Percentiles rank a stretch among this genome's conserved stretches.
phyloP scores from a whole-genome alignment of 2,329 filamentous ascomycete genomes.

The Aureobasidium sp. region DNA sequence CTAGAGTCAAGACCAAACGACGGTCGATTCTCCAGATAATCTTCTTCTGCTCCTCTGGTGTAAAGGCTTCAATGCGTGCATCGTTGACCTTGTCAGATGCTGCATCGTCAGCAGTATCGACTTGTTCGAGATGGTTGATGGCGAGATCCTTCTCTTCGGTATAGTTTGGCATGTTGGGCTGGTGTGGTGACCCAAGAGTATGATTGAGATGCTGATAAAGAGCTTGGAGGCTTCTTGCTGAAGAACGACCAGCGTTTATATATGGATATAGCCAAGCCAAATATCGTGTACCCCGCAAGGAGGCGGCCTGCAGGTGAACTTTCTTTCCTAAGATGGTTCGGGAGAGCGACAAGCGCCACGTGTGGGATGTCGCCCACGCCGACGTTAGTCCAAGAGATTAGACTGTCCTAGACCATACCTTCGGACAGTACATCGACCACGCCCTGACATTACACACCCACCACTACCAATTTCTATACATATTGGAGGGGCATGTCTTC shows the following conservation, averaged over 20 bases:
- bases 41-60: conserved; percentile 54
- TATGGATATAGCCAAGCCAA: background rate
- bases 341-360: conserved; percentile 13
- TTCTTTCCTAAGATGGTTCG: background rate
- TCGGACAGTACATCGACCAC: background rate
- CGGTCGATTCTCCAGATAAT: conserved; percentile 65
- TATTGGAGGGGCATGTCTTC: background rate
- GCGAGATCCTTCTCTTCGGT: background rate
- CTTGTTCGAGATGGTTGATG: background rate
- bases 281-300: conserved; percentile 5
- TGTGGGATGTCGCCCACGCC: background rate
- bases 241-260: background rate
- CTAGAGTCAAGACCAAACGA: conserved; percentile 41
- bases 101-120: background rate
- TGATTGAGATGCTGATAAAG: background rate
- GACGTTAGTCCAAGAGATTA: background rate
- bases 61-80: conserved; percentile 38
- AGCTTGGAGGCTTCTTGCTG: background rate
- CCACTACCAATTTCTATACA: too few relatives aligned
- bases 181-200: background rate
- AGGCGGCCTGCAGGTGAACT: background rate
- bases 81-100: conserved; percentile 20
- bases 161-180: background rate
- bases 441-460: background rate
- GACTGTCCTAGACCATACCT: background rate